phyloP scores from a whole-genome alignment of 257 asterid genomes.

The Lithospermum erythrorhizon region DNA sequence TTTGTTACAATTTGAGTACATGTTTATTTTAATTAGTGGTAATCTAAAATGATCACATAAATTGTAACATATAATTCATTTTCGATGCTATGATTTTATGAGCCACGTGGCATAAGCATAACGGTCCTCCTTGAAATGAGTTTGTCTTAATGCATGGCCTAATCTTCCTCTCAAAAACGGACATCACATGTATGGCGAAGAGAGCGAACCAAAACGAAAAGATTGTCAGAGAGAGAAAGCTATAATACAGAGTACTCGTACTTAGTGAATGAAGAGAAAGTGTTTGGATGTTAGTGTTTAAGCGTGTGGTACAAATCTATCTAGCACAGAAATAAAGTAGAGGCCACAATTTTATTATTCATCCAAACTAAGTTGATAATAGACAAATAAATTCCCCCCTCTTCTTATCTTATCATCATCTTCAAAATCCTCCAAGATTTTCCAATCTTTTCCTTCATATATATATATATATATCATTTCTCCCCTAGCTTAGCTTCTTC shows the following conservation, averaged over 20 bases:
- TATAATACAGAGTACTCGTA: constrained; percentile 21
- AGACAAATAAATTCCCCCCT: background rate
- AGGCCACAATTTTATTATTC: background rate
- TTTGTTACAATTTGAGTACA: no score
- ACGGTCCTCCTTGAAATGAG: constrained; percentile 24
- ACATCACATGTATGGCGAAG: constrained; percentile 16
- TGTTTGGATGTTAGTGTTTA: constrained; percentile 12
- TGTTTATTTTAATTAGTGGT: no score
- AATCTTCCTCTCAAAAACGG: constrained; percentile 24
- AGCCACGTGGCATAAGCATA: constrained; percentile 23
- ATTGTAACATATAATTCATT: background rate
- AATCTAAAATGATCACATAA: background rate
- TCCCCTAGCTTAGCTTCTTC: background rate
- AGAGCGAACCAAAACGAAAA: background rate
- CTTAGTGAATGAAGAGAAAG: constrained; percentile 32
- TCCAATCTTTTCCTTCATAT: background rate
- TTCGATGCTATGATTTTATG: background rate
- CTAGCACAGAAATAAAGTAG: background rate
- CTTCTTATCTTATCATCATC: background rate
- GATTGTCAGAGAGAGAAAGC: constrained; percentile 9
- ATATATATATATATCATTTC: no score
- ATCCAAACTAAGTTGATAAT: background rate
- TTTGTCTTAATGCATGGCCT: constrained; percentile 35
- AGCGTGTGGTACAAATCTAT: background rate
- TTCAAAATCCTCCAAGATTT: background rate